A percentile compares a stretch with the other conserved stretches of the same genome.
These are phyloP conservation scores for Phytophthora macrochlamydospora DNA, from an alignment of 352 stramenopile genomes.

Conservation along the genomic window DNA sequence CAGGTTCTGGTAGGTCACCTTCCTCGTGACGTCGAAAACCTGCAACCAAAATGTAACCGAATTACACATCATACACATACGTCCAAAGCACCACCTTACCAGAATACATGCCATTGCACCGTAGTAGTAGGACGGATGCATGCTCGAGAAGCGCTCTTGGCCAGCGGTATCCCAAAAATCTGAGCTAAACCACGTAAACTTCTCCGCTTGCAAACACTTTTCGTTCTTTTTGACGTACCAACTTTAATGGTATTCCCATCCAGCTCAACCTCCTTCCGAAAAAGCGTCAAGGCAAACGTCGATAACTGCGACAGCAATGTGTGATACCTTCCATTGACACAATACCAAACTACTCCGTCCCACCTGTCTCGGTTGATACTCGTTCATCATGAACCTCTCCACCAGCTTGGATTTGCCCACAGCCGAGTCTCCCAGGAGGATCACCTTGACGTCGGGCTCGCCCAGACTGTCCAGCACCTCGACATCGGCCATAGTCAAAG, in stretches of 20 bases:
- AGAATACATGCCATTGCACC: slow-evolving; percentile 94
- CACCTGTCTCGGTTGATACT: slow-evolving; percentile 93
- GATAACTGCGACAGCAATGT: slow-evolving; percentile 66
- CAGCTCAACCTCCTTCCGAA: slow-evolving; percentile 92
- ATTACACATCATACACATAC: not conserved
- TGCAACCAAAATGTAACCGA: slow-evolving; percentile 9
- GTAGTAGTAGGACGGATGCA: slow-evolving; percentile 97
- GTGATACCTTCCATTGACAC: not conserved
- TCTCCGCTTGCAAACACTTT: slow-evolving; percentile 64
- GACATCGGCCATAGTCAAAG: slow-evolving; percentile 21
- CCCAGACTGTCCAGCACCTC: slow-evolving; percentile 47
- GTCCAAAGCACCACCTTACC: slow-evolving; percentile 18
- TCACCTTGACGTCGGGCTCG: slow-evolving; percentile 83
- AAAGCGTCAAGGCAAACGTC: slow-evolving; percentile 96
- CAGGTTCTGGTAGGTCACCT: slow-evolving; percentile 95
- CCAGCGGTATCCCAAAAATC: slow-evolving; percentile 97
- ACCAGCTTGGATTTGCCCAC: slow-evolving; percentile 97
- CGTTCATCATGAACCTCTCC: slow-evolving; percentile 96
- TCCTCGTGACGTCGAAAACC: slow-evolving; percentile 96
- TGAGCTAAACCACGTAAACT: slow-evolving; percentile 13
- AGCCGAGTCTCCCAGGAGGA: slow-evolving; percentile 94
- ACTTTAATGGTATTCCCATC: slow-evolving; percentile 36
- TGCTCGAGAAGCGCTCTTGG: slow-evolving; percentile 95
- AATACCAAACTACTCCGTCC: too few species aligned
- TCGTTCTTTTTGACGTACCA: slow-evolving; percentile 38